A percentile compares a stretch with the other conserved stretches of the same genome.
phyloP scores from a whole-genome alignment of 2,329 filamentous ascomycete genomes.

The Elsinoe necatrix region DNA sequence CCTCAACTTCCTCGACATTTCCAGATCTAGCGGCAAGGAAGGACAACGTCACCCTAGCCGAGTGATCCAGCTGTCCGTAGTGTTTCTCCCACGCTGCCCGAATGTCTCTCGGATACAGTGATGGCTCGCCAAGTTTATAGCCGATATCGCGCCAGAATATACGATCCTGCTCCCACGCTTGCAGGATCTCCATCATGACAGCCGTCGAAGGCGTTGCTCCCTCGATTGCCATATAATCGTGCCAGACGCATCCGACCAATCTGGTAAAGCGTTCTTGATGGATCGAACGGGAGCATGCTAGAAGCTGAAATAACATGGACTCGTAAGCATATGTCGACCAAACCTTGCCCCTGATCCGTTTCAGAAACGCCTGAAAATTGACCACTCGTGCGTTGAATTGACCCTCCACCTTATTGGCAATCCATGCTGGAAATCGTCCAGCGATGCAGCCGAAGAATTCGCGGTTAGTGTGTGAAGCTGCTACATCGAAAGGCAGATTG shows the following conservation, averaged over 20 bases:
- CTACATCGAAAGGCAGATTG: neutral
- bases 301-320: neutral
- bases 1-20: constrained; percentile 26
- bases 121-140: neutral
- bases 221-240: neutral
- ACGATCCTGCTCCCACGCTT: constrained; percentile 1
- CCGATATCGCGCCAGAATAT: neutral
- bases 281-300: neutral
- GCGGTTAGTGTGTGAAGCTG: neutral
- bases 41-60: constrained; percentile 17
- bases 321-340: neutral
- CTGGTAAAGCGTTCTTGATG: neutral
- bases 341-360: neutral
- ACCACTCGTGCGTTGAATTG: neutral
- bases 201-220: neutral
- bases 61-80: constrained; percentile 22
- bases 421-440: neutral
- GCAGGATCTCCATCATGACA: neutral
- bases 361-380: neutral
- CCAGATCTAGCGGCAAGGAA: constrained; percentile 26
- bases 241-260: neutral
- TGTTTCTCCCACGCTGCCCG: constrained; percentile 19
- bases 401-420: neutral
- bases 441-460: neutral
- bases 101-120: neutral